Evolutionary conservation across 1,284 basidiomycete species (phyloP).

Genomic region (Trametes sp.): DNA sequence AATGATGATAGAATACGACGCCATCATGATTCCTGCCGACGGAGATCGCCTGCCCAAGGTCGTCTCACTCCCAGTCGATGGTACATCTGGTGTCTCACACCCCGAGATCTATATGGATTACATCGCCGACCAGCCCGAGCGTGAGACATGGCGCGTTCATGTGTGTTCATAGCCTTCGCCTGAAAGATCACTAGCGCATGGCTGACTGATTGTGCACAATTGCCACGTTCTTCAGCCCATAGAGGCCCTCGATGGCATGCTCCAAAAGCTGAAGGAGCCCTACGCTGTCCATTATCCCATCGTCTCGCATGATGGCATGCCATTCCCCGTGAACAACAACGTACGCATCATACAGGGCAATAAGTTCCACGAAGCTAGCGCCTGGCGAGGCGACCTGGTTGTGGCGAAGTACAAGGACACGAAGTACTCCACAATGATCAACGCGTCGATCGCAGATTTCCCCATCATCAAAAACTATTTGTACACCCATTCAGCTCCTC

Average conservation of each 20-base stretch:
- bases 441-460: slow-evolving; percentile 82
- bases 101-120: slow-evolving; percentile 86
- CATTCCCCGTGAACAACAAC: slow-evolving; percentile 78
- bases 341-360: slow-evolving; percentile 75
- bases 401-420: slow-evolving; percentile 77
- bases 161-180: slow-evolving; percentile 49
- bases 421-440: slow-evolving; percentile 71
- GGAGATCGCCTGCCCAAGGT: slow-evolving; percentile 70
- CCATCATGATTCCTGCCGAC: slow-evolving; percentile 51
- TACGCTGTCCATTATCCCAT: slow-evolving; percentile 82
- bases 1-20: no score
- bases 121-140: slow-evolving; percentile 73
- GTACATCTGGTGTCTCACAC: slow-evolving; percentile 85
- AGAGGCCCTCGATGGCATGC: slow-evolving; percentile 80
- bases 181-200: slow-evolving; percentile 27
- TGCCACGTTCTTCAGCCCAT: slow-evolving; percentile 59
- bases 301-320: slow-evolving; percentile 76
- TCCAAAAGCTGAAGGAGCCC: slow-evolving; percentile 73
- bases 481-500: slow-evolving; percentile 63
- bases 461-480: slow-evolving; percentile 82
- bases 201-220: slow-evolving; percentile 30
- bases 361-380: slow-evolving; percentile 61
- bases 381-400: slow-evolving; percentile 82
- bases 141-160: slow-evolving; percentile 75
- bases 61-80: slow-evolving; percentile 68